Evolutionary conservation across 2,329 filamentous ascomycete genomes (phyloP), one percentile per base, ranked within the genome.

Genomic region (Cercospora sp.): DNA sequence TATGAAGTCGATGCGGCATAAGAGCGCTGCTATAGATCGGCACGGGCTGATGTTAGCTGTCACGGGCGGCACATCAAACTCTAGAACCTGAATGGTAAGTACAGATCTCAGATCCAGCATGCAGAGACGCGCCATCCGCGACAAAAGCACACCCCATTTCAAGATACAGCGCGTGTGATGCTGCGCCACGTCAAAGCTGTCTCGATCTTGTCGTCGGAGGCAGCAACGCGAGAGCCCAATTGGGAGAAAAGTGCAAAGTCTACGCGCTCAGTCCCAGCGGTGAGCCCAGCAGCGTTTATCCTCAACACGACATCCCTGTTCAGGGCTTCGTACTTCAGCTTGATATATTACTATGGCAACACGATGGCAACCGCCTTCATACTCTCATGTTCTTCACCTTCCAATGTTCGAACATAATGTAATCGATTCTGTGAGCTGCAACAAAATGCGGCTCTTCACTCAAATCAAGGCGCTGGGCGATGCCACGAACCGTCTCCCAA

Each of bases 281-380:
- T 58, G 62, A 59, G 51, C 62, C 26, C 62, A 58, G 51, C 53
- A 32, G 53, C 62, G 32, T 6, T 12, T 32, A 43, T 45, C 21
- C 49, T 30, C 62, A 61, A 43, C 40, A 61, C 49, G 26, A 18
- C 64, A 66, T 66, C 64, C 64, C 57, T 66, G 64, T 61, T 24
- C 28, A 43, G 55, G 18, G 43, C 30, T 30, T 28, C 58, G 45
- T 45, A 26, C n/a, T 34, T 45, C 57, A 61, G 43, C 43, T 55
- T 40, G 28, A n/a, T 61, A 61, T 37, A 66, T 66, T 61, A 40
- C 64, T 55, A 30, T 55, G 64, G 64, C 64, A 66, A 66, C 64
- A 30, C 8, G 9, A 16, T 55, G 24, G 57, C 34, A 10, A 65
- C 24, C 12, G 28, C 43, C 30, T 43, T 34, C 43, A 63, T 63